Percentiles rank a stretch among this genome's conserved stretches.
Evolutionary conservation across 1,284 basidiomycete species (phyloP).

Genomic region (Vanrija humicola): DNA sequence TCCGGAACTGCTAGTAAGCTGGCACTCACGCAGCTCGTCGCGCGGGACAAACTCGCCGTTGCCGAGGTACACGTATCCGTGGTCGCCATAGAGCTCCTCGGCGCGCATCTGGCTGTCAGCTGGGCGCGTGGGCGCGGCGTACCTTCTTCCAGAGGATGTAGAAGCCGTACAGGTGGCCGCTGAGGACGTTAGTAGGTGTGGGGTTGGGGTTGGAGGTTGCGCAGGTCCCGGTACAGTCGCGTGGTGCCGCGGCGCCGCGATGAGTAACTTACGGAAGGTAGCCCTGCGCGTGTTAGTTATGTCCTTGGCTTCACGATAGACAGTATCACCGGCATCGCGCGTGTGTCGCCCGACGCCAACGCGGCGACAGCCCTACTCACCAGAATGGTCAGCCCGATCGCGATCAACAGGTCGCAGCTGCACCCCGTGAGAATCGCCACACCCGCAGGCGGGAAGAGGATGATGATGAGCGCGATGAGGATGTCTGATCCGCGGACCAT

Average conservation of each 20-base stretch:
- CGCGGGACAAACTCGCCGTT: slow-evolving; percentile 42
- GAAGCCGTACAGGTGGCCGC: slow-evolving; percentile 52
- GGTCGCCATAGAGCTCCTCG: slow-evolving; percentile 66
- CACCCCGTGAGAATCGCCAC: slow-evolving; percentile 72
- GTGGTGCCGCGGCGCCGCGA: neutral
- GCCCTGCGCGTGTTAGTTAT: slow-evolving; percentile 9
- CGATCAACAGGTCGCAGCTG: slow-evolving; percentile 74
- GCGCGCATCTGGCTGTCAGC: slow-evolving; percentile 56
- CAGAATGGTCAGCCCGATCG: slow-evolving; percentile 52
- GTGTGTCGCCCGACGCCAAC: no score
- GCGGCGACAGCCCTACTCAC: slow-evolving; percentile 5
- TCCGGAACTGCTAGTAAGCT: no score
- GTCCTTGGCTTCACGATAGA: no score
- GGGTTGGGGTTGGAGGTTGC: neutral
- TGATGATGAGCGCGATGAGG: slow-evolving; percentile 51
- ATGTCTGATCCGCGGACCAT: slow-evolving; percentile 47
- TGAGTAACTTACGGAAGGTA: slow-evolving; percentile 20
- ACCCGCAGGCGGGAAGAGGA: slow-evolving; percentile 57
- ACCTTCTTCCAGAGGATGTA: slow-evolving; percentile 49
- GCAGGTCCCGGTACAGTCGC: no score
- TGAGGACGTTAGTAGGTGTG: slow-evolving; percentile 5
- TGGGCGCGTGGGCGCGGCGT: neutral
- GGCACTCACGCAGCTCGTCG: neutral
- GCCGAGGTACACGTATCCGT: slow-evolving; percentile 56
- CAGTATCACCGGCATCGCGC: no score